Evolutionary conservation across 345 rosid genomes (phyloP), one percentile per base, ranked within the genome.

Genomic region (Leavenworthia alabamica): DNA sequence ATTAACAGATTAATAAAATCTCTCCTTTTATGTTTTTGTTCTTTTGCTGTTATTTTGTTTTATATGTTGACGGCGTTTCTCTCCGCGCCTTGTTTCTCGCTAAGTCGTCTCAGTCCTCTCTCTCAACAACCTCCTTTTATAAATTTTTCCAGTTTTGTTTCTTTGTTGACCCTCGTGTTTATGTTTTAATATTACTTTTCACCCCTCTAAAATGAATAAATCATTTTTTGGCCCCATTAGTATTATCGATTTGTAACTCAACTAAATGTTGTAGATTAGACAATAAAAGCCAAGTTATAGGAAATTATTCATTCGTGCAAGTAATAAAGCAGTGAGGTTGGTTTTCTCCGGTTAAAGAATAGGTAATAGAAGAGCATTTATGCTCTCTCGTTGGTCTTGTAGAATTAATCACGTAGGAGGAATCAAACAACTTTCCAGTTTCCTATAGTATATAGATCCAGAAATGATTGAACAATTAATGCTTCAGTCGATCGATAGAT

Each of bases 51-150:
- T n/a, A n/a, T n/a, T n/a, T n/a, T n/a, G n/a, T n/a, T n/a, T n/a
- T n/a, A n/a, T 52, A 56, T 73, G 77, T 56, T 82, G 92, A 77
- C 90, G 83, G 81, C 86, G 68, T 62, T 63, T 62, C 63, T 56
- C 68, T 52, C 81, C 86, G 82, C 88, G 90, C 95, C 89, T 83
- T 76, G 78, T 80, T 83, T 78, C 81, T 83, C 89, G 84, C 79
- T 77, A 76, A 75, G 75, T 74, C 77, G 66, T 63, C 66, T 62
- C 48, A 14, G 32, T 50, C n/a, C 59, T 67, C 65, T 67, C 69
- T 56, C 73, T 67, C 73, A 9, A 29, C 69, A 35, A 35, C 54
- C 51, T 15, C 36, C 49, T 16, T 23, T n/a, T 49, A 4, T 37
- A 23, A 11, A 27, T 53, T 6, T 54, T 61, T 37, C 68, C 47